Percentiles rank a stretch among this genome's conserved stretches.
These are phyloP conservation scores for Wallacemonas sp. DNA, from an alignment of 208 protist species.

Conservation along the genomic window DNA sequence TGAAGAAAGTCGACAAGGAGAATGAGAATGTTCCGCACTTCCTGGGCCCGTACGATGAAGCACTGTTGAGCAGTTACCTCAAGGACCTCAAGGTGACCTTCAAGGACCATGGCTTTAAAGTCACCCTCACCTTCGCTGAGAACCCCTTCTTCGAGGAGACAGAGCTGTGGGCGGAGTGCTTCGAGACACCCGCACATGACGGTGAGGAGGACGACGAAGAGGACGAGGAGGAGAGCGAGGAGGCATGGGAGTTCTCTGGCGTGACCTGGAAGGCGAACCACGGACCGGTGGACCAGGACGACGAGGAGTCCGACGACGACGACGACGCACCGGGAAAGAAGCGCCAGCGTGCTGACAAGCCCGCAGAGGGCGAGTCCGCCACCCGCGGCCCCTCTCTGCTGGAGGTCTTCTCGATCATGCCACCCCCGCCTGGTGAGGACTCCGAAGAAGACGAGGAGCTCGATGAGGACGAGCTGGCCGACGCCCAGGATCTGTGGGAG, in stretches of 20 bases:
- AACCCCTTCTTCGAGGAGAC: constrained; percentile 83
- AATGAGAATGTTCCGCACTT: constrained; percentile 37
- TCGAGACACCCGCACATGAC: constrained; percentile 6
- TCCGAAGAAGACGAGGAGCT: constrained; percentile 48
- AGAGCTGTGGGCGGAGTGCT: constrained; percentile 62
- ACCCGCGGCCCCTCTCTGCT: constrained; percentile 62
- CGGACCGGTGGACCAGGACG: constrained; percentile 31
- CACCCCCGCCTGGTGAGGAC: constrained; percentile 61
- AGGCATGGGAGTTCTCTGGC: constrained; percentile 60
- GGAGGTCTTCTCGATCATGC: constrained; percentile 77
- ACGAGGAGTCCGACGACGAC: constrained; percentile 27
- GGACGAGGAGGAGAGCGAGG: constrained; percentile 26
- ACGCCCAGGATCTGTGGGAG: constrained; percentile 66
- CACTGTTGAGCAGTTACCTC: constrained; percentile 54
- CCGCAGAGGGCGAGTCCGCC: constrained; percentile 3
- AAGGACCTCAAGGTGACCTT: constrained; percentile 44
- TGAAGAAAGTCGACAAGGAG: constrained; percentile 28
- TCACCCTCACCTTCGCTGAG: constrained; percentile 45
- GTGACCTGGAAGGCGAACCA: constrained; percentile 74
- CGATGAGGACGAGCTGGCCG: constrained; percentile 37
- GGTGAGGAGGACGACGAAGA: constrained; percentile 14
- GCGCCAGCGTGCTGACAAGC: constrained; percentile 17
- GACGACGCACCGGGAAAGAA: constrained; percentile 21
- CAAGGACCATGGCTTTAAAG: constrained; percentile 32
- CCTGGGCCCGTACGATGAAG: constrained; percentile 67